Evolutionary conservation across 1,284 basidiomycete species (phyloP), one percentile per base, ranked within the genome.

Genomic region (Rhodotorula sp.): DNA sequence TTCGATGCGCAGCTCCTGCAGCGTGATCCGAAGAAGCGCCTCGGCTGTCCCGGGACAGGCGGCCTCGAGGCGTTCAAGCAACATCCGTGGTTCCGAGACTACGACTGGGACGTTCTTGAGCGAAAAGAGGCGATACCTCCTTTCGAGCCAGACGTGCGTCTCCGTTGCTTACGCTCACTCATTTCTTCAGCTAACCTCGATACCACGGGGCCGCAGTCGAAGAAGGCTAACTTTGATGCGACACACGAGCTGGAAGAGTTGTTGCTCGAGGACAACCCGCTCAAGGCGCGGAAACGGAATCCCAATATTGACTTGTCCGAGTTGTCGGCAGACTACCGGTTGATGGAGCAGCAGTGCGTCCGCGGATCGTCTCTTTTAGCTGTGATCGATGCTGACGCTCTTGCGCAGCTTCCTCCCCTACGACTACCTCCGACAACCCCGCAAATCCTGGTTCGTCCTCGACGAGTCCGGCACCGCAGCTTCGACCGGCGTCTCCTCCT

Each of bases 221-320:
- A 97, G 82, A 95, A 95, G 81, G 93, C 95, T 29, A 98, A 99
- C 81, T 99, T 98, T 80, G 95, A 99, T 79, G 94, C 94, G n/a
- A 96, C 95, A 22, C 94, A 98, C 79, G 95, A 99, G 81, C 82
- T 99, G 46, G 95, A 99, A 79, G 95, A 99, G 82, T 83, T 99
- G 51, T 80, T 99, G 47, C 82, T 99, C 17, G 95, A 98, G 81
- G 95, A 98, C 79, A 98, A 99, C 78, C 95, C 95, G 58, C 84
- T 98, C 64, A 98, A 97, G 80, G 94, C 95, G 20, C 90, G 92
- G 77, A 90, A 91, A 74, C 86, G 95, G 62, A 96, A 95, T 80
- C 89, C 88, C 10, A 90, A 90, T 71, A 90, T 94, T 71, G 94
- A 97, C 79, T 80, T 91, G 11, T 89, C 90, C 73, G 88, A 88